Base-by-base conservation (phyloP, 2,329 filamentous ascomycete species). In the Thelonectria blattea region DNA sequence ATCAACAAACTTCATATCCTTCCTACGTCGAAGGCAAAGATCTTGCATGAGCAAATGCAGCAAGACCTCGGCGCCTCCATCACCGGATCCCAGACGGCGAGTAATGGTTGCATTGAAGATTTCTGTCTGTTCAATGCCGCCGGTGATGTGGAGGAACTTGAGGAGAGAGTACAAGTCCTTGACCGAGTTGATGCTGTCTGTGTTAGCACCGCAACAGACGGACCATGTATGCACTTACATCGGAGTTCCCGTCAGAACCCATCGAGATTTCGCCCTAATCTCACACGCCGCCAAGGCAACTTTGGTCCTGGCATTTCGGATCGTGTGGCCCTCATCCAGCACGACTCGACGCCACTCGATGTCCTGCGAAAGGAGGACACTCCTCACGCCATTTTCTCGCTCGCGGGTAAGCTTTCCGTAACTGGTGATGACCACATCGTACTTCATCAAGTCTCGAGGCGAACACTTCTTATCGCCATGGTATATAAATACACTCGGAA, bases 1-100 rank as follows among this genome's bases (percentile, higher is more conserved):
- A 66, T 96, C 91, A 53, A 97, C 85, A 70, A 96, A 96, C 5
- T 84, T 83, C 92, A 97, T 96, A 57, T 94, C 89, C 73, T 97
- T 97, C 74, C 88, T 90, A 39, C 93, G 86, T 39, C 93, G 86
- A 20, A 97, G 81, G 68, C 91, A 95, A 48, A 96, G 84, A 17
- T 90, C 88, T n/a, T 83, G 82, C 87, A 96, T 93, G 46, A 96
- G 81, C 5, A 87, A 83, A 70, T 94, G 90, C 3, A 96, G 81
- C 3, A 94, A 78, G 11, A 83, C 75, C 49, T 87, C 87, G 12
- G 88, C 89, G 34, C 81, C 78, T 1, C 77, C 73, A 15, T 88
- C 82, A 1, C 85, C 86, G 6, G 74, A 55, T 53, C 83, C 83
- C 9, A 96, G 80, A 4, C 90, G 90, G 30, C 91, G 85, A 41